These are phyloP conservation scores for Rhizopogon vinicolor DNA, from an alignment of 768 basidiomycete species.

Conservation along the genomic window DNA sequence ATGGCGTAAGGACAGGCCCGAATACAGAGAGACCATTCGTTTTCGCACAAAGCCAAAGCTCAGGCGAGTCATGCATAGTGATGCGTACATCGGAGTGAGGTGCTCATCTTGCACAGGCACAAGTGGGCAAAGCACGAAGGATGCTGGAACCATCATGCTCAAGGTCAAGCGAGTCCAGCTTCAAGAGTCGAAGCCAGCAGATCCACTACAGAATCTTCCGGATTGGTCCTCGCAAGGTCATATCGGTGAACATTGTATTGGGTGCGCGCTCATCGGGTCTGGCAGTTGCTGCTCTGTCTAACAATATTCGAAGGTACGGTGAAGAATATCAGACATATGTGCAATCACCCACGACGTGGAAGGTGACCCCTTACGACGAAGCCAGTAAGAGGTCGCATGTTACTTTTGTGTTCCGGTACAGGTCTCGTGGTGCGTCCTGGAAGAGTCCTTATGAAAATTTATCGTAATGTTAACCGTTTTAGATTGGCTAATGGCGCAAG, in stretches of 20 bases:
- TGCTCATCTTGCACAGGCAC: constrained; percentile 2
- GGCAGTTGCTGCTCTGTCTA: constrained; percentile 1
- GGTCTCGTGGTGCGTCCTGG: constrained; percentile 46
- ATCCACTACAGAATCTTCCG: constrained; percentile 38
- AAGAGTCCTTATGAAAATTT: not conserved
- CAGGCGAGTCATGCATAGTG: constrained; percentile 26
- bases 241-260: constrained; percentile 39
- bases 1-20: constrained; percentile 47
- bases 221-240: constrained; percentile 29
- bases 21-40: constrained; percentile 55
- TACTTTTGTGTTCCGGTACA: constrained; percentile 65
- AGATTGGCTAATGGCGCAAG: constrained; percentile 51
- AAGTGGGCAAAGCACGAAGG: constrained; percentile 22
- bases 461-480: not conserved
- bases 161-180: constrained; percentile 39
- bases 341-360: constrained; percentile 51
- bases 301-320: constrained; percentile 41
- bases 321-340: constrained; percentile 31
- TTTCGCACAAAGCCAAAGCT: constrained; percentile 40
- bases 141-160: constrained; percentile 49
- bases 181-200: constrained; percentile 31
- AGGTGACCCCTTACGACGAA: constrained; percentile 42
- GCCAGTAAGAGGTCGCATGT: constrained; percentile 43
- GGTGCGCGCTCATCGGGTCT: constrained; percentile 29
- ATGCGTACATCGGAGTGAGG: not conserved